Conservation (phyloP, 305 asterid species). For the Ajuga reptans region DNA sequence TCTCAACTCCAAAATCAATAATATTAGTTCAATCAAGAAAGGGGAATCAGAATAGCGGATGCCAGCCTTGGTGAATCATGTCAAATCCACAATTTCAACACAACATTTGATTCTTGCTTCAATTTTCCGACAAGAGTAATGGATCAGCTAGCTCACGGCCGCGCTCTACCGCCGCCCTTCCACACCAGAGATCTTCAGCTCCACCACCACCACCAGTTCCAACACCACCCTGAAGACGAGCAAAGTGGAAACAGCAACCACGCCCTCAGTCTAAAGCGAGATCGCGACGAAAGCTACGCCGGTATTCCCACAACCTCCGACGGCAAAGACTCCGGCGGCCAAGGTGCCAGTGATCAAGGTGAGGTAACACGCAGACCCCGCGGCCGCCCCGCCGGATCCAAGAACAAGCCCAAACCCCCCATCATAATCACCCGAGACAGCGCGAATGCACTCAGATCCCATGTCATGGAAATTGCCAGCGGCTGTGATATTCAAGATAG, state of each 20-base stretch:
- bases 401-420: conserved; percentile 51
- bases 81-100: not conserved
- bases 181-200: conserved; percentile 38
- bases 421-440: conserved; percentile 43
- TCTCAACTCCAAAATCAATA: not conserved
- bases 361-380: conserved; percentile 42
- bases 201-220: conserved; percentile 38
- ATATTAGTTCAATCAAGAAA: not conserved
- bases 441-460: conserved; percentile 48
- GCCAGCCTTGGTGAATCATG: conserved; percentile 7
- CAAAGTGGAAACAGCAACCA: conserved; percentile 22
- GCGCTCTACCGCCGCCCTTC: conserved; percentile 54
- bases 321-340: not conserved
- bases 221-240: conserved; percentile 24
- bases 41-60: not conserved
- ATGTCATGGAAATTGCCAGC: conserved; percentile 41
- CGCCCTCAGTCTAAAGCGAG: conserved; percentile 24
- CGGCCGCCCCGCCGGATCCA: conserved; percentile 52
- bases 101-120: not conserved
- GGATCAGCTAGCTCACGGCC: conserved; percentile 59
- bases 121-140: conserved; percentile 16
- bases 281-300: conserved; percentile 22
- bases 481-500: conserved; percentile 45
- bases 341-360: not conserved
- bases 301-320: conserved; percentile 8